Evolutionary conservation across 768 basidiomycete genomes (phyloP), one percentile per base, ranked within the genome.

Genomic region (Mycena vitilis): DNA sequence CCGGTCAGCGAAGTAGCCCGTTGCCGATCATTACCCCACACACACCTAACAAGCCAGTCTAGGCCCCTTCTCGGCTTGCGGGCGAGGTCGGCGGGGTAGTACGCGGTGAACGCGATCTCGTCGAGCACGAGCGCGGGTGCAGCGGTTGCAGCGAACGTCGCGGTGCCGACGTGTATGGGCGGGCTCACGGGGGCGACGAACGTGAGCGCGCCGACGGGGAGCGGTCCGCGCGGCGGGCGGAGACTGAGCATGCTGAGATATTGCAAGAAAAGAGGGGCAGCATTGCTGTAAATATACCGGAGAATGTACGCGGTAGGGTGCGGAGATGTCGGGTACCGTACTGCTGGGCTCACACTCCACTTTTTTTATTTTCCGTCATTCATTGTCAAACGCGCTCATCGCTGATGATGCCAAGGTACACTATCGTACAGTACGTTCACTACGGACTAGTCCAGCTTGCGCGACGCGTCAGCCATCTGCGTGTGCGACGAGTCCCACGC

Each of bases 41-140:
- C 40, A 36, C 42, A 89, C 90, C 88, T 81, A 70, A 86, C 71
- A 15, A 91, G 71, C 91, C 91, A 91, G 63, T 82, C 69, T 37
- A 89, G 70, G 3, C 88, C 88, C 66, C 81, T 82, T 49, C 75
- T 78, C 9, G 73, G 70, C 42, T 69, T 75, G 54, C 65, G 71
- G 36, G 74, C 68, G 15, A 78, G 75, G 55, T 86, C 81, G 10
- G 88, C 85, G 36, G 91, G 91, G 74, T 92, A 92, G 74, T 85
- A 92, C 1, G 83, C 85, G 36, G 87, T 90, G 72, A 90, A 92
- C 0, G 85, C 84, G 37, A 91, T 83, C 75, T 92, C 89, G 45
- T 89, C 85, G 9, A 92, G 80, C 38, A 79, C 72, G 37, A 93
- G 77, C 0, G 87, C 89, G 23, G 82, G 80, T 22, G 79, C 77